phyloP scores from a whole-genome alignment of 2,329 filamentous ascomycete species.

The Trichoderma aggressivum region DNA sequence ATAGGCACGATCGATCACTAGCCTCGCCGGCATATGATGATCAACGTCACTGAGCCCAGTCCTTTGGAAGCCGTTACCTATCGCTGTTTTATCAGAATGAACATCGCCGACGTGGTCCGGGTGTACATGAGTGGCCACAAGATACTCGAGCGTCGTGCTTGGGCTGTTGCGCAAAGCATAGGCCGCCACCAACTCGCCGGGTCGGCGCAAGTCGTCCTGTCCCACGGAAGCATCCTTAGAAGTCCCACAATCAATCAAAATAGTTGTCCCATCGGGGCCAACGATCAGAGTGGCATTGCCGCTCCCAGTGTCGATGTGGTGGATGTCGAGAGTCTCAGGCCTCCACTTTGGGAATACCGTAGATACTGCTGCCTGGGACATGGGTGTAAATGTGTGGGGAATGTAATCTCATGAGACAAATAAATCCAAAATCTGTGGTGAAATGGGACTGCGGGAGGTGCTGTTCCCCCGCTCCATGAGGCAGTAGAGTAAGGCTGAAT shows the following conservation, averaged over 20 bases:
- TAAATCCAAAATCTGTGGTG: background rate
- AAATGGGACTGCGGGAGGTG: too few relatives aligned
- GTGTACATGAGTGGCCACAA: background rate
- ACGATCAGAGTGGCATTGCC: background rate
- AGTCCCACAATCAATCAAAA: background rate
- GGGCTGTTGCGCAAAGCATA: background rate
- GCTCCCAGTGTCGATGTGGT: background rate
- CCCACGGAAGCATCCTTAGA: background rate
- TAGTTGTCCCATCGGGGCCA: background rate
- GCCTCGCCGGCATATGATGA: background rate
- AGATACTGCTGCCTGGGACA: background rate
- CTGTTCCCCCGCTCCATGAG: too few relatives aligned
- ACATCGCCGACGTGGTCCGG: background rate
- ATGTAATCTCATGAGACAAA: background rate
- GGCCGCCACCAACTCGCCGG: background rate
- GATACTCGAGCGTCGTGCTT: background rate
- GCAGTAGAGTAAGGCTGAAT: too few relatives aligned
- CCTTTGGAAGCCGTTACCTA: background rate
- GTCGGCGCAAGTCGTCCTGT: background rate
- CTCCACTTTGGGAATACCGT: background rate
- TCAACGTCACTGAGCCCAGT: background rate
- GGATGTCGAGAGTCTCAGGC: background rate
- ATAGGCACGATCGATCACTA: background rate
- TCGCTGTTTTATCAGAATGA: background rate
- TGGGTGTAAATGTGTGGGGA: background rate